Conservation (phyloP, 2,329 filamentous ascomycete species). For the Fusarium sublunatum region DNA sequence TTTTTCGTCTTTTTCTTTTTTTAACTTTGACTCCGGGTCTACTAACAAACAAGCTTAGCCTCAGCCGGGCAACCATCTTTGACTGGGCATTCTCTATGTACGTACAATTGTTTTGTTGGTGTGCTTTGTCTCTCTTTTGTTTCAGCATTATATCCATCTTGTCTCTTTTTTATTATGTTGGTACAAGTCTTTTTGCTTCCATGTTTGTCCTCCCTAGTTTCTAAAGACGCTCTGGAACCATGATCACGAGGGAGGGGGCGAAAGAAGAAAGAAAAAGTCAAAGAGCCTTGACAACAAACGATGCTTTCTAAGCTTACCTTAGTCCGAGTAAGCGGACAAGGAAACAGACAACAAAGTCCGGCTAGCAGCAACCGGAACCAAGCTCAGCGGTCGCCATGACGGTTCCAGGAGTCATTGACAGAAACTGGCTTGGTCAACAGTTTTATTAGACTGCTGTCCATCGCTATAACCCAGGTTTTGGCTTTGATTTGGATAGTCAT, state of each 20-base stretch:
- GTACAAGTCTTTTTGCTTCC: slow-evolving; percentile 16
- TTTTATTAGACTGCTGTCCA: slow-evolving; percentile 18
- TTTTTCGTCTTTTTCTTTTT: slow-evolving; percentile 3
- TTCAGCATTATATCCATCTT: slow-evolving; percentile 23
- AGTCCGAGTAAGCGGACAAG: slow-evolving; percentile 21
- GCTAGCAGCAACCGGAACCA: slow-evolving; percentile 29
- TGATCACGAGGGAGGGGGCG: slow-evolving; percentile 26
- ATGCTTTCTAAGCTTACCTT: slow-evolving; percentile 17
- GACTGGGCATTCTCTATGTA: too few species aligned
- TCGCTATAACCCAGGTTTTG: slow-evolving; percentile 22
- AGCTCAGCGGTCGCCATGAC: slow-evolving; percentile 20
- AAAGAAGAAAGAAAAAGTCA: slow-evolving; percentile 15
- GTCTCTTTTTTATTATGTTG: slow-evolving; percentile 16
- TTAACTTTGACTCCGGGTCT: slow-evolving; percentile 23
- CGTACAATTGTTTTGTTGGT: slow-evolving; percentile 8
- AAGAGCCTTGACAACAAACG: slow-evolving; percentile 19
- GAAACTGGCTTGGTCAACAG: slow-evolving; percentile 17
- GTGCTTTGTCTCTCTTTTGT: background rate
- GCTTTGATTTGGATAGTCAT: slow-evolving; percentile 31
- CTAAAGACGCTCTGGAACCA: slow-evolving; percentile 16
- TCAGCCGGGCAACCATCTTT: slow-evolving; percentile 16
- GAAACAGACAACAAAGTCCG: slow-evolving; percentile 21
- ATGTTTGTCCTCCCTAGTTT: slow-evolving; percentile 12
- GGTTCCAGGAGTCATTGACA: slow-evolving; percentile 32
- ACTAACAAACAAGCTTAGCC: slow-evolving; percentile 27